Conservation (phyloP, 2,329 filamentous ascomycete genomes). For the Neopestalotiopsis rosae region DNA sequence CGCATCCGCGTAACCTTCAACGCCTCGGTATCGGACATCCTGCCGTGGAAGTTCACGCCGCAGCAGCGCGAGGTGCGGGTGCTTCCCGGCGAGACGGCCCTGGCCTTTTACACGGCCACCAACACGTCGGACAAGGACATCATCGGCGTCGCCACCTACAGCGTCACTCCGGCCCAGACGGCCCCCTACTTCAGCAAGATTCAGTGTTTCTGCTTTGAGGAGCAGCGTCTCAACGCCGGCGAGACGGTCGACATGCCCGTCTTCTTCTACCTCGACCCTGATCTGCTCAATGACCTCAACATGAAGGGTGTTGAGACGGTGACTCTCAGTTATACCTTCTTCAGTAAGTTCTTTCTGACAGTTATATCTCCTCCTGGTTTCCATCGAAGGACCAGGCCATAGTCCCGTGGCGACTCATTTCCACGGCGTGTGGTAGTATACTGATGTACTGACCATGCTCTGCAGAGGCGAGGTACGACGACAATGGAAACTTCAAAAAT, state of each 20-base stretch:
- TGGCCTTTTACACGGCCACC: slow-evolving; percentile 97
- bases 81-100: slow-evolving; percentile 91
- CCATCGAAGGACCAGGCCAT: too few species aligned
- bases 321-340: slow-evolving; percentile 96
- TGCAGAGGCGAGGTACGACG: slow-evolving; percentile 82
- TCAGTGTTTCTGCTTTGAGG: slow-evolving; percentile 99
- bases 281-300: slow-evolving; percentile 87
- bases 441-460: neutral
- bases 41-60: slow-evolving; percentile 96
- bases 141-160: slow-evolving; percentile 97
- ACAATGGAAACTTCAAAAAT: slow-evolving; percentile 70
- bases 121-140: slow-evolving; percentile 92
- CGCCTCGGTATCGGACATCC: slow-evolving; percentile 89
- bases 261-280: slow-evolving; percentile 98
- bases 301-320: slow-evolving; percentile 96
- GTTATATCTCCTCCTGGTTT: neutral
- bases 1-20: slow-evolving; percentile 96
- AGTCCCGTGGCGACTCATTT: too few species aligned
- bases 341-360: slow-evolving; percentile 70
- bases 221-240: slow-evolving; percentile 89
- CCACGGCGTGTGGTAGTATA: too few species aligned
- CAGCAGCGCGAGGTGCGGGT: slow-evolving; percentile 97
- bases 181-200: slow-evolving; percentile 99
- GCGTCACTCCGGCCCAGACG: slow-evolving; percentile 92
- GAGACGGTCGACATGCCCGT: slow-evolving; percentile 99